These are phyloP conservation scores for Aspergillus mulundensis DNA, from an alignment of 495 filamentous ascomycete species.

Conservation along the genomic window DNA sequence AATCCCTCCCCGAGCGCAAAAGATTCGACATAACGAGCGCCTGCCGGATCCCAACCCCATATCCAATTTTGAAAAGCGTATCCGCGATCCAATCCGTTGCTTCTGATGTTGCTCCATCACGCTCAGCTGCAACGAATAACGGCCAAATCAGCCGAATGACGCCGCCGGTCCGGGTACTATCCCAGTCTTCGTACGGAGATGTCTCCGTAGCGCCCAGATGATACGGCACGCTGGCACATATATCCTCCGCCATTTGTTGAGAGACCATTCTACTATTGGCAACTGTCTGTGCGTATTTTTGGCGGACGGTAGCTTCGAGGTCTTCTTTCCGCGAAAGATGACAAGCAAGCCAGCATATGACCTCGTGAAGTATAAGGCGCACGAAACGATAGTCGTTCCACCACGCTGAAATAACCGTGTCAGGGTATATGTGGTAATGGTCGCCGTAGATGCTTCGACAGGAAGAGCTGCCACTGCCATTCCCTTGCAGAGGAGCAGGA, in stretches of 20 bases:
- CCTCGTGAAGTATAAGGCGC: conserved; percentile 5
- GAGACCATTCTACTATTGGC: background rate
- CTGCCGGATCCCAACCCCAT: conserved; percentile 4
- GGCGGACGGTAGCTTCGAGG: background rate
- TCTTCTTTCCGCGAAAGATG: background rate
- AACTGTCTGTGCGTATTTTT: background rate
- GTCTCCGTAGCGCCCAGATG: background rate
- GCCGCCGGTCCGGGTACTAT: background rate
- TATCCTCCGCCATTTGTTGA: conserved; percentile 3
- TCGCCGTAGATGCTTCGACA: background rate
- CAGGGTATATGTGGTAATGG: conserved; percentile 10
- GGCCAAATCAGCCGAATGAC: conserved; percentile 7
- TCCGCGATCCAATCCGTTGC: conserved; percentile 5
- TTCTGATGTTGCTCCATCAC: background rate
- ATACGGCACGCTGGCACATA: conserved; percentile 8
- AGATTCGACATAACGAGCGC: conserved; percentile 5
- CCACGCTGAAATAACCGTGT: background rate
- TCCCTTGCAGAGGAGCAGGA: background rate
- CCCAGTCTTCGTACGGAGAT: background rate
- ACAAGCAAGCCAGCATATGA: conserved; percentile 3
- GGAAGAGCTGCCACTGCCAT: background rate
- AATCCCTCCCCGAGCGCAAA: background rate
- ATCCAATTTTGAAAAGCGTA: conserved; percentile 6
- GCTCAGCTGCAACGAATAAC: conserved; percentile 8
- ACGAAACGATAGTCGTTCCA: conserved; percentile 13